Conservation (phyloP, 2,329 filamentous ascomycete species). For the Colletotrichum lentis region DNA sequence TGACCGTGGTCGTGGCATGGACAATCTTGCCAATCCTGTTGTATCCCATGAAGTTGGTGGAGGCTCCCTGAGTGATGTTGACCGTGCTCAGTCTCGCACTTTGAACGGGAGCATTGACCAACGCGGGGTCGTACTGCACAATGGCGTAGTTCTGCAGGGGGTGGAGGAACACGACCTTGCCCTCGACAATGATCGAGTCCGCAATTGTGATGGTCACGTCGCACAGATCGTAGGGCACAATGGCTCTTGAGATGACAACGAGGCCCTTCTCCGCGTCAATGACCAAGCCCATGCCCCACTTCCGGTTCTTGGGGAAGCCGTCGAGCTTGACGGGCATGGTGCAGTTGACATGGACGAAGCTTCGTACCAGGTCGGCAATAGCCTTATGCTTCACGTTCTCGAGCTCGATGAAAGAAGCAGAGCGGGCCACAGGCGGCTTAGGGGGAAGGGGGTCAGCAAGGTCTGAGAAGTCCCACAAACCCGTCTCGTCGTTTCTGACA, state of each 20-base stretch:
- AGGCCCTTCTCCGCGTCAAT: conserved; percentile 96
- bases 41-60: conserved; percentile 97
- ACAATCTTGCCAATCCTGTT: conserved; percentile 95
- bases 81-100: conserved; percentile 84
- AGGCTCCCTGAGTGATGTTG: conserved; percentile 88
- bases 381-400: conserved; percentile 87
- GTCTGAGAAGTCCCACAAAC: conserved; percentile 93
- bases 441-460: conserved; percentile 83
- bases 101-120: conserved; percentile 94
- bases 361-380: conserved; percentile 91
- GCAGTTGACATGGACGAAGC: conserved; percentile 92
- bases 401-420: conserved; percentile 90
- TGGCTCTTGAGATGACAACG: conserved; percentile 91
- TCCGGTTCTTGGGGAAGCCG: conserved; percentile 93
- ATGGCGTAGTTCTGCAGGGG: conserved; percentile 97
- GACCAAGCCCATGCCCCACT: conserved; percentile 96
- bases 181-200: conserved; percentile 93
- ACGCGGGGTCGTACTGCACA: conserved; percentile 89
- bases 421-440: conserved; percentile 73
- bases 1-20: conserved; percentile 91
- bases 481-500: conserved; percentile 86
- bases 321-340: conserved; percentile 96
- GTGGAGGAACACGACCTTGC: conserved; percentile 94
- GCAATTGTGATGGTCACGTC: conserved; percentile 97
- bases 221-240: conserved; percentile 95